A percentile compares a stretch with the other conserved stretches of the same genome.
These are phyloP conservation scores for Dendrobium huoshanense DNA, from an alignment of 106 monocot species.

Conservation along the genomic window DNA sequence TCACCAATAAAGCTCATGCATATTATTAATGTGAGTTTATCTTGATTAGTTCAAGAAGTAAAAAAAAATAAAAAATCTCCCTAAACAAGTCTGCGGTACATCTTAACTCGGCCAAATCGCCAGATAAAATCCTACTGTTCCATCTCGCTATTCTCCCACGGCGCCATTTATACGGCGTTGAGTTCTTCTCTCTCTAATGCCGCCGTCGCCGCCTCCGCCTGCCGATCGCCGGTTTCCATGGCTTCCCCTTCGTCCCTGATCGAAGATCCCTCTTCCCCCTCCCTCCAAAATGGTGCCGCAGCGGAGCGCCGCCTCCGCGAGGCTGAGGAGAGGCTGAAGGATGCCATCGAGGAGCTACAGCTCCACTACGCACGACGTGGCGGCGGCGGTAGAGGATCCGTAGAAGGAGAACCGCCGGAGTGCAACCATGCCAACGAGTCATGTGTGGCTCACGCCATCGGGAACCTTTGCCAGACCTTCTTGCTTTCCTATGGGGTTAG, in stretches of 20 bases:
- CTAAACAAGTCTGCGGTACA: neutral
- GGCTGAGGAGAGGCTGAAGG: constrained; percentile 6
- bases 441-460: constrained; percentile 79
- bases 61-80: neutral
- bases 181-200: neutral
- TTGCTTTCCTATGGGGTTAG: constrained; percentile 89
- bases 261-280: neutral
- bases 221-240: neutral
- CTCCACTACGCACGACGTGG: constrained; percentile 35
- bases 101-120: neutral
- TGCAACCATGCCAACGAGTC: constrained; percentile 81
- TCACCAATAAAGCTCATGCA: too few species aligned
- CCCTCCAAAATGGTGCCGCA: neutral
- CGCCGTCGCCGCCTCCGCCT: neutral
- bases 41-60: too few species aligned
- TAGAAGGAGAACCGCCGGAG: constrained; percentile 7
- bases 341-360: constrained; percentile 80
- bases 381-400: neutral
- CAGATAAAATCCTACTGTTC: neutral
- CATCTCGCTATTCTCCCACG: neutral
- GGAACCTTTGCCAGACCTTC: constrained; percentile 95
- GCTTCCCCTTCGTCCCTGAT: neutral
- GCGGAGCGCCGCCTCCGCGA: constrained; percentile 6
- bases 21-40: too few species aligned
- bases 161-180: neutral